Evolutionary conservation across 1,284 basidiomycete species (phyloP), one percentile per base, ranked within the genome.

Genomic region (Malassezia dermatis): DNA sequence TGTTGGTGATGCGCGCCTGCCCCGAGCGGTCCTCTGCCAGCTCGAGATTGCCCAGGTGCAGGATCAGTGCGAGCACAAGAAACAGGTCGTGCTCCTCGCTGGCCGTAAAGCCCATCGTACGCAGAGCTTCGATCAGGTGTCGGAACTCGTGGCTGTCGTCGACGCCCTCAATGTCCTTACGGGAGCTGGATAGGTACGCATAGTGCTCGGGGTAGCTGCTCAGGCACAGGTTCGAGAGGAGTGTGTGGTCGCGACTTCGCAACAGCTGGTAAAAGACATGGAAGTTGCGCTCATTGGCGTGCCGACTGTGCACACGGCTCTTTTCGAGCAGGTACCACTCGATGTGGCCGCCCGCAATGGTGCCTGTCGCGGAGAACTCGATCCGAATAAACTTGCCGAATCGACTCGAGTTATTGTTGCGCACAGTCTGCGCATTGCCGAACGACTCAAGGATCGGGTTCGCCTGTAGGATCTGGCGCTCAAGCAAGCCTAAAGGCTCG

Each of bases 251-350:
- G 4, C 58, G 66, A 40, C 67, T 63, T 27, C 71, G 66, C 21
- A 62, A 67, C 24, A 89, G 76, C 77, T 96, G 90, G 75, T 98
- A 99, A 76, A 99, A 98, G 3, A 96, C 86, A 73, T 98, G 94
- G 75, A 98, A 99, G 72, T 82, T 86, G 47, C 94, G 81, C 76
- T 99, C 94, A 50, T 66, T 67, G 13, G 64, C 63, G 58, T 62
- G 66, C 13, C 70, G 69, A 23, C 62, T 73, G 28, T 69, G 67
- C 30, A 99, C 91, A 66, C 94, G 79, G 73, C 89, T 93, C 80
- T 98, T 98, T 79, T 99, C 94, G 44, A 99, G 78, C 37, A 99
- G 79, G 75, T 99, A 99, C 94, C 94, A 98, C 75, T 98, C 91
- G 60, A 98, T 93, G 71, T 93, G 95, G 35, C 94, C 94, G 2